Base-by-base conservation (phyloP, 805 yeast genomes). In the Ogataea parapolymorpha region DNA sequence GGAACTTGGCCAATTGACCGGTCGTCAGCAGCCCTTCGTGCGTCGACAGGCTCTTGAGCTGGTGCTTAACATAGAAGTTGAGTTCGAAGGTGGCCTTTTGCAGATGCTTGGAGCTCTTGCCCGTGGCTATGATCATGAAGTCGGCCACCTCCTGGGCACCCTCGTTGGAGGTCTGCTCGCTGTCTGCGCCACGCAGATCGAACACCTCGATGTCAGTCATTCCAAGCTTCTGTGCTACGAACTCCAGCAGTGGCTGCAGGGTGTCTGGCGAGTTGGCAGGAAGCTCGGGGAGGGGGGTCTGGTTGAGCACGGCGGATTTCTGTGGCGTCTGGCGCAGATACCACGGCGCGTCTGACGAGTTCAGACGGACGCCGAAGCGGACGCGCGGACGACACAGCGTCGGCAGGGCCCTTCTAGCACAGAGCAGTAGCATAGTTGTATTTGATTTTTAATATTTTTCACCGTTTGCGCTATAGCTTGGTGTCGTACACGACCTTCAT, bases 101-200 rank as follows among this genome's bases (percentile, higher is more conserved):
- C 16, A 88, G 64, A 63, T 90, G 98, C 46, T 76, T 80, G 27
- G 79, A 75, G 23, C 90, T 79, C 58, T 81, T 83, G 4, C 95
- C 96, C 0, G 93, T 77, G 14, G 82, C 75, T 0, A 91, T 65
- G 5, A 91, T 64, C 72, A 80, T 74, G 42, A 75, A 71, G 41
- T 72, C 68, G 8, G 73, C 66, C 16, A 69, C 13, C 66, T 54
- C 46, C 51, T 65, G 44, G 10, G 63, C 62, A 16, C 66, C 63
- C 34, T 57, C 63, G 33, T 50, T 53, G 22, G 45, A 44, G 14
- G 46, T 37, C 5, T 32, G 38, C 2, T 54, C 61, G 8, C 63
- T 59, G 5, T 62, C 59, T 6, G 31, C 8, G 17, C 67, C 57
- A 26, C 82, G 67, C 44, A 84, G 63, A 54, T 90, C 95, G 49